Conservation (phyloP, 768 basidiomycete genomes). For the Leccinum sublutescens region DNA sequence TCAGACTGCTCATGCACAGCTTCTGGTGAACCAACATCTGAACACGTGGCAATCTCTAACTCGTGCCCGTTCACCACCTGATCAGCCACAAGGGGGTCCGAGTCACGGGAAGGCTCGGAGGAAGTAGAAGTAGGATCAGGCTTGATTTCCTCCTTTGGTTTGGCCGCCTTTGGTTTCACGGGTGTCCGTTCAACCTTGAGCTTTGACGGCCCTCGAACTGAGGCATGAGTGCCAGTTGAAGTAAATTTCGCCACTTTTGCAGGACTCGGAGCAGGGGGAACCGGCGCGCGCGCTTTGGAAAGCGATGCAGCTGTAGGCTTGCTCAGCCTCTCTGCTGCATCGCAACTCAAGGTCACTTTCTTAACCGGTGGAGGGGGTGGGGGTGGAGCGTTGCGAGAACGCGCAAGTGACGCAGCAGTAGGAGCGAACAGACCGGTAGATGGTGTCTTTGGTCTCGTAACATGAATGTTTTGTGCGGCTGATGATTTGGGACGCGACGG, state of each 20-base stretch:
- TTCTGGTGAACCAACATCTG: conserved; percentile 20
- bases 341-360: conserved; percentile 54
- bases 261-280: conserved; percentile 15
- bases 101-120: conserved; percentile 23
- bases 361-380: conserved; percentile 47
- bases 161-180: conserved; percentile 24
- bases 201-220: conserved; percentile 31
- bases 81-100: conserved; percentile 20
- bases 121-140: conserved; percentile 23
- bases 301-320: conserved; percentile 83
- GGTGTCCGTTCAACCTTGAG: conserved; percentile 26
- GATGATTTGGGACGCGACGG: conserved; percentile 40
- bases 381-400: conserved; percentile 53
- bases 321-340: conserved; percentile 63
- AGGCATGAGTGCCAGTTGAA: conserved; percentile 26
- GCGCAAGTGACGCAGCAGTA: conserved; percentile 79
- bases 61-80: conserved; percentile 28
- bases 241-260: conserved; percentile 30
- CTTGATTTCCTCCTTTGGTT: conserved; percentile 19
- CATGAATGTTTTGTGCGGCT: conserved; percentile 15
- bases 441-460: conserved; percentile 55
- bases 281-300: conserved; percentile 52
- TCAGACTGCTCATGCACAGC: conserved; percentile 17
- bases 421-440: conserved; percentile 74
- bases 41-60: conserved; percentile 11